Percentiles rank a stretch among this genome's conserved stretches.
Evolutionary conservation across 1,284 basidiomycete genomes (phyloP).

Genomic region (Takashimella koratensis): DNA sequence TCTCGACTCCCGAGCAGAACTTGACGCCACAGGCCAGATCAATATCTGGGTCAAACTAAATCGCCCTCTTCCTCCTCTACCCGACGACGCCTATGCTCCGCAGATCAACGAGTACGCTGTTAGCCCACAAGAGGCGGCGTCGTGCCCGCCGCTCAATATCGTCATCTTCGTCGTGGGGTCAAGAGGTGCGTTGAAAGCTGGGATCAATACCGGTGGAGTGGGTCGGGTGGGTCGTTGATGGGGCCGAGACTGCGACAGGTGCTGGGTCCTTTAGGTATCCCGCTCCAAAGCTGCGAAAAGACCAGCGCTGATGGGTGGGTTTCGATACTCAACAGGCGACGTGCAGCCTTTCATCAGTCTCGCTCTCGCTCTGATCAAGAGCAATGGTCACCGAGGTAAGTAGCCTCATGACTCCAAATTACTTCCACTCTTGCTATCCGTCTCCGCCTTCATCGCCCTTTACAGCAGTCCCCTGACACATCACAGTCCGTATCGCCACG

Average conservation of each 20-base stretch:
- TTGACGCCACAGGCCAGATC: slow-evolving; percentile 40
- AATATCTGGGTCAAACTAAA: slow-evolving; percentile 51
- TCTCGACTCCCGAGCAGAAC: slow-evolving; percentile 35
- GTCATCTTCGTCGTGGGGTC: slow-evolving; percentile 65
- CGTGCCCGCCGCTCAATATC: slow-evolving; percentile 55
- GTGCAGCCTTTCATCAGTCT: slow-evolving; percentile 68
- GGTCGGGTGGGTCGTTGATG: neutral
- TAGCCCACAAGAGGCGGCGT: slow-evolving; percentile 45
- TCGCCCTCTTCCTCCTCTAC: slow-evolving; percentile 55
- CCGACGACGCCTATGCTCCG: slow-evolving; percentile 50
- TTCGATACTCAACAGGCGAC: slow-evolving; percentile 56
- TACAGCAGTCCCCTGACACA: too few species aligned
- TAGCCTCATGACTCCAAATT: too few species aligned
- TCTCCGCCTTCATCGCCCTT: too few species aligned
- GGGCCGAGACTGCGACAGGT: too few species aligned
- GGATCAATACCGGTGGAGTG: neutral
- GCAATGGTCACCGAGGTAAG: slow-evolving; percentile 53
- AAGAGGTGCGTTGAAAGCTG: slow-evolving; percentile 52
- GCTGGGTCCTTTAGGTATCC: neutral
- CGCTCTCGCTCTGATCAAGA: slow-evolving; percentile 56
- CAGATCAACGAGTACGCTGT: slow-evolving; percentile 56
- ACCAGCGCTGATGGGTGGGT: too few species aligned
- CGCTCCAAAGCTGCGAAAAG: too few species aligned
- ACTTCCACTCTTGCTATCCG: too few species aligned
- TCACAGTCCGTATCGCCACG: slow-evolving; percentile 59